Evolutionary conservation across 2,329 filamentous ascomycete species (phyloP), one percentile per base, ranked within the genome.

Genomic region (Coniochaeta pulveracea): DNA sequence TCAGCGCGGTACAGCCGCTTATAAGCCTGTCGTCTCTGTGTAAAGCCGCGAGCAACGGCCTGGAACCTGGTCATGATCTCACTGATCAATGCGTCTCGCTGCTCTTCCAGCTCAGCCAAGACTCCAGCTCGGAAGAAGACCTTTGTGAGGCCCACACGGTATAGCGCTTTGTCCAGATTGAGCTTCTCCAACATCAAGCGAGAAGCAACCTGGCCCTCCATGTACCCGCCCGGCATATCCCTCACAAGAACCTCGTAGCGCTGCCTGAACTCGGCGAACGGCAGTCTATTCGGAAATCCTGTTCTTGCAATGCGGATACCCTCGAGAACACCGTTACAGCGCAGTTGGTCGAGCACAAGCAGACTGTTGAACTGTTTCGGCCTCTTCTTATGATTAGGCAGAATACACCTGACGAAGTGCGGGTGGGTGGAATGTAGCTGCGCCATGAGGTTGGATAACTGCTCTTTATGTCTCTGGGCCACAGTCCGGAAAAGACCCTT

Each of bases 241-340:
- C 70, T 71, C 52, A 89, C 96, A 6, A 98, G 72, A 6, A 98
- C 89, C 52, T 96, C 91, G 54, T 98, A 98, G 41, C 91, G 79
- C 48, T 93, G 85, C 34, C 91, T 77, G 60, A 98, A 98, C 51
- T 98, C 93, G 3, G 83, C 72, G 52, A 98, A 98, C 1, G 84
- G 72, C 19, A 98, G 67, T 44, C 91, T 72, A 52, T 98, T 98
- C 33, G 91, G 91, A 54, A 98, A 98, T 16, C 91, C 91, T 5
- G 93, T 98, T 28, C 91, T 77, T 16, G 91, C 91, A 55, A 98
- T 98, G 40, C 91, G 76, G 49, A 98, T 98, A 40, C 91, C 91
- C 60, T 98, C 91, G n/a, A 98, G 68, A 3, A 98, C 91, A 81
- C 91, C 91, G 53, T 98, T 98, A 60, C 91, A 98, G 34, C 91